Conservation (phyloP, 805 yeast genomes). For the Cyberlindnera maritima region DNA sequence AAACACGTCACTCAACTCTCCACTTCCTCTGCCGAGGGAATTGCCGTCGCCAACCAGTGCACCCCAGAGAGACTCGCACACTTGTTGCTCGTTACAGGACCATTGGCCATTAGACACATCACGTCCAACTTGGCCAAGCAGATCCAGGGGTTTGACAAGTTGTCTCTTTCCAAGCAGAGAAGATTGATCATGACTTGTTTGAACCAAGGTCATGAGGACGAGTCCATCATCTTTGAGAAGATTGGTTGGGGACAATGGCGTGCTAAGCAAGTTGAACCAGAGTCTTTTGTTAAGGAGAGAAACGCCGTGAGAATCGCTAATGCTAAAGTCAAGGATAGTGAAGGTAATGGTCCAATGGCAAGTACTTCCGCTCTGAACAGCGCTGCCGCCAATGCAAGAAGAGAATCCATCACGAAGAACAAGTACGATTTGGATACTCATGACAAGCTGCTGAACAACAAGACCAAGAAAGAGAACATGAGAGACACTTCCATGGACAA, state of each 20-base stretch:
- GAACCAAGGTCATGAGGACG: constrained; percentile 60
- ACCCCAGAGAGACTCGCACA: constrained; percentile 76
- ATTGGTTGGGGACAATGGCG: constrained; percentile 99
- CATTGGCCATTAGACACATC: constrained; percentile 85
- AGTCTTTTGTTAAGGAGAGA: constrained; percentile 37
- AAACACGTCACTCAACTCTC: constrained; percentile 42
- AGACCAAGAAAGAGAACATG: constrained; percentile 4
- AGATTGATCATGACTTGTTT: constrained; percentile 86
- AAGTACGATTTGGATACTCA: constrained; percentile 28
- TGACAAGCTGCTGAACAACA: constrained; percentile 20
- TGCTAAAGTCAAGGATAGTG: constrained; percentile 43
- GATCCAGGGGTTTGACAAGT: constrained; percentile 74
- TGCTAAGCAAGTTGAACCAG: constrained; percentile 50
- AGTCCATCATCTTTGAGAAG: constrained; percentile 73
- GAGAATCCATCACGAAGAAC: constrained; percentile 30
- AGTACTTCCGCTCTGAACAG: neutral
- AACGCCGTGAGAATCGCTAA: constrained; percentile 38
- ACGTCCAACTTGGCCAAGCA: constrained; percentile 74
- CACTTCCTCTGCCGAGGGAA: constrained; percentile 84
- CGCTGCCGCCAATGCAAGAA: constrained; percentile 24
- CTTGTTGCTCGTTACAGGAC: constrained; percentile 71
- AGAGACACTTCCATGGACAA: constrained; percentile 27
- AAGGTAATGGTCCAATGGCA: neutral
- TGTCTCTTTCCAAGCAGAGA: constrained; percentile 85
- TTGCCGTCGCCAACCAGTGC: constrained; percentile 82